These are phyloP conservation scores for Entophlyctis helioformis DNA, from an alignment of 192 early-diverging fungal species.

Conservation along the genomic window DNA sequence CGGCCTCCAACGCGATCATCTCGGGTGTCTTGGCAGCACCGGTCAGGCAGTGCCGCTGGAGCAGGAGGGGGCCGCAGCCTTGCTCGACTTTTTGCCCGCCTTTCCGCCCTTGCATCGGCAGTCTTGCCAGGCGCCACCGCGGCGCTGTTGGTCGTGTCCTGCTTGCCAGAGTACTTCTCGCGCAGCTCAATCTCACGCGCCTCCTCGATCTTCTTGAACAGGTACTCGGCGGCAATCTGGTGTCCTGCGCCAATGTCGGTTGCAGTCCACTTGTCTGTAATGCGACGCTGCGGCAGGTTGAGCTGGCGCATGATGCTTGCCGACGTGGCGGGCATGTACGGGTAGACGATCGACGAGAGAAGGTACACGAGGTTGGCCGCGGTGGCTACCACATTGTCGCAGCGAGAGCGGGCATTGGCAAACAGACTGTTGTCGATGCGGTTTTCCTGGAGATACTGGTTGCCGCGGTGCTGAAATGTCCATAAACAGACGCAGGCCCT, in stretches of 20 bases:
- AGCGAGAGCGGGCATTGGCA: conserved; percentile 56
- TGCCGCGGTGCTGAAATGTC: conserved; percentile 92
- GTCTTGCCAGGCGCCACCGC: conserved; percentile 3
- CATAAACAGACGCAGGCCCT: conserved; percentile 77
- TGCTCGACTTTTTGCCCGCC: conserved; percentile 9
- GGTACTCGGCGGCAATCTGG: conserved; percentile 73
- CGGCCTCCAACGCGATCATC: conserved; percentile 37
- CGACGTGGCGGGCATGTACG: conserved; percentile 85
- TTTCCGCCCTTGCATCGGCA: conserved; percentile 4
- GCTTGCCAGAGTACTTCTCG: conserved; percentile 61
- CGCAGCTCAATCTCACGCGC: conserved; percentile 69
- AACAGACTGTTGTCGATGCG: conserved; percentile 86
- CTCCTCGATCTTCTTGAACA: conserved; percentile 85
- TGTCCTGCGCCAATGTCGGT: conserved; percentile 76
- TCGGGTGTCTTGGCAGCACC: conserved; percentile 31
- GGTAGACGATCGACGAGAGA: conserved; percentile 71
- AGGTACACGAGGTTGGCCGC: conserved; percentile 85
- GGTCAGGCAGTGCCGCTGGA: conserved; percentile 15
- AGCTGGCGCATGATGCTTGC: conserved; percentile 72
- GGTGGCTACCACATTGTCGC: conserved; percentile 75
- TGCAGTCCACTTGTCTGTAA: conserved; percentile 59
- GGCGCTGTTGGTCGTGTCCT: conserved; percentile 3
- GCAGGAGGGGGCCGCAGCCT: conserved; percentile 17
- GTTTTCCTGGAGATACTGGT: conserved; percentile 89
- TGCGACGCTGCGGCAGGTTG: conserved; percentile 62